Conservation (phyloP, 2,329 filamentous ascomycete species). For the Pseudogymnoascus pannorum region DNA sequence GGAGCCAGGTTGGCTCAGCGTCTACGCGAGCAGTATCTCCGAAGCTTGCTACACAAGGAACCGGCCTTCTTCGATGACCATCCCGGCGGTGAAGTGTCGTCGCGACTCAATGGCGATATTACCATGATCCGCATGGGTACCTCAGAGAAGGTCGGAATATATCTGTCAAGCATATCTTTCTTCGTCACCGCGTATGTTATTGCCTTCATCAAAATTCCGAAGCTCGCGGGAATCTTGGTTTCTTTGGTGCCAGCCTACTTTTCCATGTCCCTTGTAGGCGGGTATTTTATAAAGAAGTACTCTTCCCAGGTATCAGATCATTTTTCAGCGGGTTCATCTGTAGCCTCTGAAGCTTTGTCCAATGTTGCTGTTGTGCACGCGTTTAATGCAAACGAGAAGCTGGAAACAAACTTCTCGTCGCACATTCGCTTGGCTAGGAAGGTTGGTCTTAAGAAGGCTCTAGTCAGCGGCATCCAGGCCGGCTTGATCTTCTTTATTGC, state of each 20-base stretch:
- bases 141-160: constrained; percentile 53
- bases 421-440: constrained; percentile 37
- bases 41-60: constrained; percentile 44
- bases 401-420: constrained; percentile 41
- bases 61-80: constrained; percentile 47
- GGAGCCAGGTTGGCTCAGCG: constrained; percentile 48
- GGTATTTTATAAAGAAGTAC: constrained; percentile 38
- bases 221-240: constrained; percentile 48
- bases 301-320: constrained; percentile 36
- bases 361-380: constrained; percentile 46
- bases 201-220: constrained; percentile 50
- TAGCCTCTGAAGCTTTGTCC: constrained; percentile 45
- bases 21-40: constrained; percentile 45
- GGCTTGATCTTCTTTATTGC: constrained; percentile 51
- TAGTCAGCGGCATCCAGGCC: constrained; percentile 40
- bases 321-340: constrained; percentile 41
- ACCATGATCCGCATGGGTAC: constrained; percentile 51
- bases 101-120: constrained; percentile 48
- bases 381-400: constrained; percentile 38
- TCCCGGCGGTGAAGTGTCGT: constrained; percentile 45
- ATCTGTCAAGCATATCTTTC: constrained; percentile 47
- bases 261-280: constrained; percentile 41
- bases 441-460: constrained; percentile 42
- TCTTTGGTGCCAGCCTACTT: constrained; percentile 37
- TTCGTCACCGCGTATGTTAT: constrained; percentile 52